These are phyloP conservation scores for Sarocladium strictum DNA, from an alignment of 2,329 filamentous ascomycete species.

Conservation along the genomic window DNA sequence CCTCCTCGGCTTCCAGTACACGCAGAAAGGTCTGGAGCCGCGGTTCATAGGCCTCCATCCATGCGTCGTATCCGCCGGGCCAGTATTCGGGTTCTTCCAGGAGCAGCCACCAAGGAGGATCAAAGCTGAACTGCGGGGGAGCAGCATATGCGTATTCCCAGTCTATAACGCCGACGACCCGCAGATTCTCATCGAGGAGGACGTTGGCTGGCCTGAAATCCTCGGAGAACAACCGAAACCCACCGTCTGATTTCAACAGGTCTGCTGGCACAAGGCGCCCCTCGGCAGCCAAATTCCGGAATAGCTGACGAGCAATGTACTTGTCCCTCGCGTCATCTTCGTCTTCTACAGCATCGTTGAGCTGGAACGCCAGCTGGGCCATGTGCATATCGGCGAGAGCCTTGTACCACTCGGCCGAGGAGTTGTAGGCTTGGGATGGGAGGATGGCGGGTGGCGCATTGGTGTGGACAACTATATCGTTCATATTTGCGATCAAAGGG, in stretches of 20 bases:
- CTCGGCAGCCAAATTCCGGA: constrained; percentile 24
- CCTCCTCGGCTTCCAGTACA: constrained; percentile 24
- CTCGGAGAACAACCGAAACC: constrained; percentile 23
- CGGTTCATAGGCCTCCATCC: neutral
- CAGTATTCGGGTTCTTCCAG: constrained; percentile 26
- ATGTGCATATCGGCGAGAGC: constrained; percentile 35
- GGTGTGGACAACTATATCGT: neutral
- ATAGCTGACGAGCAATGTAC: constrained; percentile 34
- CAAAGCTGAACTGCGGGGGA: constrained; percentile 25
- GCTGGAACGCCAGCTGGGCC: constrained; percentile 32
- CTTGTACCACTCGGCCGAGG: constrained; percentile 22
- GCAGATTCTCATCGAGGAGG: constrained; percentile 22
- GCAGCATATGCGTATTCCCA: constrained; percentile 34
- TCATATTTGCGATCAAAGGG: neutral
- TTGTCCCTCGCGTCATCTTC: constrained; percentile 36
- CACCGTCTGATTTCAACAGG: neutral
- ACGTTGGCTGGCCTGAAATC: constrained; percentile 28
- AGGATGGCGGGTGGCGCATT: neutral
- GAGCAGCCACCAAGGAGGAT: constrained; percentile 34
- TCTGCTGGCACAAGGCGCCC: neutral
- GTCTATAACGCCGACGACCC: constrained; percentile 29
- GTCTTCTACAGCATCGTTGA: constrained; percentile 29
- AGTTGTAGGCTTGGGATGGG: neutral
- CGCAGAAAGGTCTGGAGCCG: constrained; percentile 24
- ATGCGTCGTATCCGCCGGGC: constrained; percentile 11